Evolutionary conservation across 2,329 filamentous ascomycete genomes (phyloP), one percentile per base, ranked within the genome.

Genomic region (Massarina eburnea): DNA sequence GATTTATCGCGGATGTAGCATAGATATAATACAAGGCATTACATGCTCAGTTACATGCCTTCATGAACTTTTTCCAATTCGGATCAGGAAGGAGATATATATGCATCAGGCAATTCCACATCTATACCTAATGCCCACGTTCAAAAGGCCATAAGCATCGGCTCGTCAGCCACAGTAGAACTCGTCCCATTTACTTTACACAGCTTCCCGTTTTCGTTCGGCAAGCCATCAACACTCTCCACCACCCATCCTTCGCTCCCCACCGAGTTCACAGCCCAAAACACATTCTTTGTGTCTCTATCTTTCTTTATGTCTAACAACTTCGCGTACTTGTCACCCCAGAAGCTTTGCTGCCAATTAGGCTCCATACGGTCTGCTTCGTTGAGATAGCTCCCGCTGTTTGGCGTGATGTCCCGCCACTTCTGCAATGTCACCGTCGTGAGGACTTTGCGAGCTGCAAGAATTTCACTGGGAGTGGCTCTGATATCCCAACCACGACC

Each of bases 301-400:
- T 54, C 47, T 35, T 52, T 41, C 49, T 61, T 61, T 18, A 61
- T 57, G 12, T 39, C 19, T 27, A 53, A 40, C 30, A 61, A 39
- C 24, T 36, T 49, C 7, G 41, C 40, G 42, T 61, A 61, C 17
- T 61, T 58, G 20, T 51, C 44, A 1, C 69, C 71, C 62, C 64
- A 73, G 47, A 71, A 74, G 10, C 62, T 61, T 26, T 58, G 19
- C 43, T 70, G 64, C 49, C 67, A 72, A 15, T 60, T 57, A 15
- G 67, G 60, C 42, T 72, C 67, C 22, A 65, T 56, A 1, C 61
- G 55, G 56, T 72, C 62, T 3, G 66, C 68, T 43, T 66, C 62
- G 39, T 71, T 71, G 33, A 67, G 12, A 46, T 71, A 71, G 1
- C 58, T 56, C 1, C 64, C 67, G 8, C 48, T 57, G 1, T 55